Evolutionary conservation across 106 monocot species (phyloP).

Genomic region (Phalaenopsis equestris): DNA sequence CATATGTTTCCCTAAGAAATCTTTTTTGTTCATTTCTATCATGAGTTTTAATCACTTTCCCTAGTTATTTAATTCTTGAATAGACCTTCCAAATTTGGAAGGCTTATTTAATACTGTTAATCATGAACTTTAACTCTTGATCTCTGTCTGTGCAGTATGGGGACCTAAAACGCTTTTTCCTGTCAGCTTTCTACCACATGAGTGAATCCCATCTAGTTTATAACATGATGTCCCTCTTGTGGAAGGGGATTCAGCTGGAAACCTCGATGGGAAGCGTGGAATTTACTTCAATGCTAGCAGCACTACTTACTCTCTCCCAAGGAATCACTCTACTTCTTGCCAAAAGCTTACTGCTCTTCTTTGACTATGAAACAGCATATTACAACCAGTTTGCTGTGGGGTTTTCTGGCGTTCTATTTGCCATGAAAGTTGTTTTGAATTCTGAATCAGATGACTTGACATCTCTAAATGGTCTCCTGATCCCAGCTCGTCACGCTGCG

Average conservation of each 20-base stretch:
- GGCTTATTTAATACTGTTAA: not conserved
- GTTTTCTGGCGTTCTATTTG: conserved; percentile 94
- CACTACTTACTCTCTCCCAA: conserved; percentile 74
- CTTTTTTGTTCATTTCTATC: too few relatives aligned
- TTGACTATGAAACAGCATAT: conserved; percentile 56
- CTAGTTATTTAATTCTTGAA: too few relatives aligned
- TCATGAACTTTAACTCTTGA: not conserved
- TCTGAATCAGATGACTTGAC: conserved; percentile 41
- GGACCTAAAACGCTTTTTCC: conserved; percentile 76
- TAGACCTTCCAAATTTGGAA: not conserved
- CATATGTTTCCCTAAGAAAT: too few relatives aligned
- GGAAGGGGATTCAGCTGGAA: conserved; percentile 94
- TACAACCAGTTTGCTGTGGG: conserved; percentile 67
- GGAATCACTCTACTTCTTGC: conserved; percentile 75
- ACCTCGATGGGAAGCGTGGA: conserved; percentile 72
- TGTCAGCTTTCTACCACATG: conserved; percentile 88
- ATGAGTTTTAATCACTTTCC: too few relatives aligned
- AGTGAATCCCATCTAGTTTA: conserved; percentile 82
- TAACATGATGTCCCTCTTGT: conserved; percentile 96
- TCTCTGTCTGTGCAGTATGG: conserved; percentile 43
- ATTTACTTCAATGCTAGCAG: conserved; percentile 73
- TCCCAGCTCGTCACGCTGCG: conserved; percentile 73
- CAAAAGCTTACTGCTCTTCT: conserved; percentile 51
- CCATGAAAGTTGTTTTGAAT: conserved; percentile 77
- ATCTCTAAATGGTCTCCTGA: conserved; percentile 47